Base-by-base conservation (phyloP, 2,329 filamentous ascomycete species). In the Arthrobotrys megalospora region DNA sequence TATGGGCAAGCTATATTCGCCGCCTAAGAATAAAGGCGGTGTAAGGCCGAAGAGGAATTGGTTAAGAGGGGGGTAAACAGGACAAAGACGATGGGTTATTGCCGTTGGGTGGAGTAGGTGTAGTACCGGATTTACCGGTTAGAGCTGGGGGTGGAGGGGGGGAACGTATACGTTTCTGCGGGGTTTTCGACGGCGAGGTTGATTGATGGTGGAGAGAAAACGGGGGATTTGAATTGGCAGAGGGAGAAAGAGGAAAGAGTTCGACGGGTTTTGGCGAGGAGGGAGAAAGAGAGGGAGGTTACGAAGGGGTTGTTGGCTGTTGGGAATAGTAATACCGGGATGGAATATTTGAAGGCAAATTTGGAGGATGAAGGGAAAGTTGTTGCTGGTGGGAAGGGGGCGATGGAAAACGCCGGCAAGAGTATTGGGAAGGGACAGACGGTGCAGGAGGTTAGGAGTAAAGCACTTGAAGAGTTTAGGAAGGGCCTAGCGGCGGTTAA, bases 211-310 rank as follows among this genome's bases (percentile, higher is more conserved):
- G 88, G 89, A 52, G 89, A 88, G 19, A 89, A 91, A 73, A 87
- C 88, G 16, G 88, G 12, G 86, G 88, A 0, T 88, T 90, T 78
- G 81, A 82, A n/a, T 84, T 86, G 21, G 85, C 85, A 50, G 83
- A 84, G 68, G 87, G 89, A 36, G 34, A 90, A 90, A 81, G 89
- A 90, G 64, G 92, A 94, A 80, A 88, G 89, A 16, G 84, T 92
- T 80, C 90, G 90, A 79, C 88, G 90, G 71, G 88, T 88, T 2
- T 85, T 94, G 5, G 88, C 89, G 5, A 88, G 88, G 12, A 88
- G 90, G 81, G 91, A 94, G 83, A 91, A 89, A 82, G 93, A 95
- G 83, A 87, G 90, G 19, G 90, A 93, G 24, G 88, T 96, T 60
- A 91, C 90, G 80, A 90, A 89, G 82, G 89, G 89, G 80, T 86